Evolutionary conservation across 192 early-diverging fungal genomes (phyloP), one percentile per base, ranked within the genome.

Genomic region (Gigaspora rosea): DNA sequence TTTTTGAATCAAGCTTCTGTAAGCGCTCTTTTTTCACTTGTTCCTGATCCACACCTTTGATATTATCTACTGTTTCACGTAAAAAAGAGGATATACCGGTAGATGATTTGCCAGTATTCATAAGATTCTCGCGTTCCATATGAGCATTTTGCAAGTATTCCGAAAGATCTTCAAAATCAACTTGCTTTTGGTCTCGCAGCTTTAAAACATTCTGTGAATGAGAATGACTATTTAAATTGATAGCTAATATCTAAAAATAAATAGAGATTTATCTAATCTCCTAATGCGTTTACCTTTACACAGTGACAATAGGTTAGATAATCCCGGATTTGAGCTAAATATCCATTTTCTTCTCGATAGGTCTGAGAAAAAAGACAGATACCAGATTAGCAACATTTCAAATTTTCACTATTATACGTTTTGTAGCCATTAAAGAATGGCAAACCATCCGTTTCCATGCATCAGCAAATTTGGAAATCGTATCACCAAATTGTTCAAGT

Each of bases 171-270:
- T 98, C 96, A 80, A 91, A 91, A 85, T 98, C 97, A 9, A 96
- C 85, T 85, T 98, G 97, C 83, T 97, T 97, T 82, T 98, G 95
- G 83, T 98, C 97, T 22, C 96, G 83, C 68, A 88, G 77, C 72
- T 87, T 90, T 33, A 98, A 85, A 51, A 93, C 86, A 70, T 92
- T 92, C 91, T 85, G n/a, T 51, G 10, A 49, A 9, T 18, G 20
- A 51, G 27, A 27, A 27, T 27, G 27, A 27, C 27, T 27, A 27
- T 27, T 27, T 27, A 27, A 27, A 27, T 27, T 27, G 27, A 27
- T 27, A 27, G 27, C 27, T 27, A 27, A 27, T 27, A 27, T 27
- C 27, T 27, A 27, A 27, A 27, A 27, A 27, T 27, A 27, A 27
- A 27, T 27, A 27, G 27, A 27, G 27, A 27, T 27, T 27, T 27